Evolutionary conservation across 2,329 filamentous ascomycete species (phyloP), one percentile per base, ranked within the genome.

Genomic region (Epichloe baconii): DNA sequence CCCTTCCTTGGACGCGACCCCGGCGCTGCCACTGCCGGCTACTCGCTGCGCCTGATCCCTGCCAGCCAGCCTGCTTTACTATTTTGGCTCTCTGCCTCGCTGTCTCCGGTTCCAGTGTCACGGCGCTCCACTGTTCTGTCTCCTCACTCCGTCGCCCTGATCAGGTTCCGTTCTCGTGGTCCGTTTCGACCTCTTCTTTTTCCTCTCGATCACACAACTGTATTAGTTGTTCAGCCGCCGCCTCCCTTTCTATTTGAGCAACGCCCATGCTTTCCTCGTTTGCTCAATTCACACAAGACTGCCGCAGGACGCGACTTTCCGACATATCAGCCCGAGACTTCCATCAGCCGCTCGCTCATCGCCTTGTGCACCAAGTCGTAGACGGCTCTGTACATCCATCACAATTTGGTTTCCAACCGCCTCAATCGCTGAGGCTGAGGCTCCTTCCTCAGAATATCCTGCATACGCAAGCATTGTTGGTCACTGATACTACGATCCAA

Each of bases 21-120:
- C 41, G 19, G 41, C 41, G 19, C 41, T 23, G n/a, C 35, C 49
- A 50, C 49, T 40, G 49, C 43, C 38, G 37, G 44, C 44, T 38
- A 14, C 17, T 34, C 35, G 12, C 31, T n/a, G 41, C 19, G 19
- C 38, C 21, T 44, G 23, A 5, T 34, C 26, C 11, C 43, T 19
- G 26, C 14, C 26, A 11, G 11, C 42, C 23, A 8, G 23, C 48
- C 42, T 35, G 48, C 42, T 15, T 26, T 51, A 21, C 49, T 23
- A 17, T 50, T 51, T 47, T 43, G 49, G 40, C 44, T 42, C 26
- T 35, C 43, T 47, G 43, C 19, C 44, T 48, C 50, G 44, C 50
- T 47, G 45, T 48, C 40, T 45, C 50, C 50, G 45, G 38, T 46
- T 36, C 34, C 35, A 35, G n/a, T 23, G 43, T 15, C 49, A 51